phyloP scores from a whole-genome alignment of 2,329 filamentous ascomycete species.

The Colletotrichum lentis region DNA sequence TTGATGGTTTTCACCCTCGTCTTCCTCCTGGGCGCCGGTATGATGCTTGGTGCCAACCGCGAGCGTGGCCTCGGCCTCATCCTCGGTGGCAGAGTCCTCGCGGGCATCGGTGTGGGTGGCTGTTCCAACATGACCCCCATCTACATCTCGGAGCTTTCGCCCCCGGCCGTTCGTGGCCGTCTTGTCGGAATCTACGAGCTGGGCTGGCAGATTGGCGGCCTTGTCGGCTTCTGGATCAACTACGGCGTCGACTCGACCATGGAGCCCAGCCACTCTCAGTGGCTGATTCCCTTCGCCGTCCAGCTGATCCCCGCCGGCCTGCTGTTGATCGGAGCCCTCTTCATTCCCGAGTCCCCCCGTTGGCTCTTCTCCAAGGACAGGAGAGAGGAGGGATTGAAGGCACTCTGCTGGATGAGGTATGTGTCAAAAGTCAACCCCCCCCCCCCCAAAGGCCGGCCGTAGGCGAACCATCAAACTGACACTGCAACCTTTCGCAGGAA shows the following conservation, averaged over 20 bases:
- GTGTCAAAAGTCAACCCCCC: neutral
- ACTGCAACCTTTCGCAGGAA: conserved; percentile 51
- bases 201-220: conserved; percentile 69
- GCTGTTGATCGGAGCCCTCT: conserved; percentile 66
- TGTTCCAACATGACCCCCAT: conserved; percentile 70
- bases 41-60: conserved; percentile 74
- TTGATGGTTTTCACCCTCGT: conserved; percentile 68
- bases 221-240: conserved; percentile 70
- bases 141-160: conserved; percentile 67
- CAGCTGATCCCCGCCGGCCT: conserved; percentile 73
- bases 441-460: too few relatives aligned
- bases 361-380: conserved; percentile 72
- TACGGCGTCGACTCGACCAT: conserved; percentile 66
- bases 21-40: conserved; percentile 74
- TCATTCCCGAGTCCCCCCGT: conserved; percentile 71
- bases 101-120: conserved; percentile 70
- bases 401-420: conserved; percentile 67
- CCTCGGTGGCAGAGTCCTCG: conserved; percentile 68
- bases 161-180: conserved; percentile 69
- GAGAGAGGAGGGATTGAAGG: conserved; percentile 65
- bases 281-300: conserved; percentile 71
- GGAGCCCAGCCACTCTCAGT: conserved; percentile 60
- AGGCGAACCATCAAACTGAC: neutral
- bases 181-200: conserved; percentile 74
- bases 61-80: conserved; percentile 70